These are phyloP conservation scores for Talaromyces sp. DNA, from an alignment of 2,329 filamentous ascomycete species.

Conservation along the genomic window DNA sequence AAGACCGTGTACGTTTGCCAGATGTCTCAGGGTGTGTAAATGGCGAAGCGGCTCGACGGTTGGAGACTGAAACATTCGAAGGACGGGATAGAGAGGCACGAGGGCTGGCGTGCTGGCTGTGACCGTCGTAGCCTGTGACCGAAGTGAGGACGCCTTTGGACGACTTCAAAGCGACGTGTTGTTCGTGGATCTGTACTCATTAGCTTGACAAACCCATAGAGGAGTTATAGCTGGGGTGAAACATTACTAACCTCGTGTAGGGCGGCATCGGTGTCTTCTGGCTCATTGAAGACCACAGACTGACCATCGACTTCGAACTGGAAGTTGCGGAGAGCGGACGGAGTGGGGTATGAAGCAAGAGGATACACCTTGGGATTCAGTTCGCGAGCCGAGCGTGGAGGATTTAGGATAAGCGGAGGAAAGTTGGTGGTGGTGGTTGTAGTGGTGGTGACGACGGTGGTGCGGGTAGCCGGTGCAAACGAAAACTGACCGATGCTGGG, in stretches of 20 bases:
- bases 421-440: slow-evolving; percentile 80
- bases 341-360: slow-evolving; percentile 76
- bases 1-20: slow-evolving; percentile 25
- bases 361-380: slow-evolving; percentile 89
- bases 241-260: slow-evolving; percentile 50
- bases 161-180: slow-evolving; percentile 42
- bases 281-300: slow-evolving; percentile 60
- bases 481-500: slow-evolving; percentile 57
- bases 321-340: slow-evolving; percentile 71
- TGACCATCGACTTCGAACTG: slow-evolving; percentile 66
- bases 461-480: slow-evolving; percentile 61
- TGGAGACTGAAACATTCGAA: slow-evolving; percentile 27
- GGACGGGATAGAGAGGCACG: slow-evolving; percentile 26
- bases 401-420: slow-evolving; percentile 75
- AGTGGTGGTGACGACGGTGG: slow-evolving; percentile 76
- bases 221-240: not conserved
- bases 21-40: slow-evolving; percentile 54
- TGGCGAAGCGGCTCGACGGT: slow-evolving; percentile 52
- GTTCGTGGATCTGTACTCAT: slow-evolving; percentile 40
- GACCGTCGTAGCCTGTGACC: slow-evolving; percentile 41
- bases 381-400: slow-evolving; percentile 64
- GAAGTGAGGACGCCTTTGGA: slow-evolving; percentile 50
- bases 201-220: not conserved
- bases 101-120: slow-evolving; percentile 30
- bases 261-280: slow-evolving; percentile 54